A percentile compares a stretch with the other conserved stretches of the same genome.
Conservation (phyloP, 306 rosid genomes). For the Carpinus viminea region DNA sequence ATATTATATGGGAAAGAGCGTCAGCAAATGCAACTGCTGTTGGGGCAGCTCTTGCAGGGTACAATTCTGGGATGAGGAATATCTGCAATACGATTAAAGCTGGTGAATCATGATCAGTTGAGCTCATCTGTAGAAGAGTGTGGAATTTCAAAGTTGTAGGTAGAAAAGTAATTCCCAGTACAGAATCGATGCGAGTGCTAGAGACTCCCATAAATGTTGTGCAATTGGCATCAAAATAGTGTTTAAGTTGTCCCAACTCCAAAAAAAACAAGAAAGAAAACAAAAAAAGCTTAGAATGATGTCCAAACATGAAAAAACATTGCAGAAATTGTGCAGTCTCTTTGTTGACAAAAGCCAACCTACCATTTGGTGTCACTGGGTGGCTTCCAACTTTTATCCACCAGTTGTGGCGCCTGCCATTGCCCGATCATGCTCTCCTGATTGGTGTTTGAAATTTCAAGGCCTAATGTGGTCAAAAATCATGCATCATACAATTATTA, state of each 20-base stretch:
- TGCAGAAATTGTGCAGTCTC: neutral
- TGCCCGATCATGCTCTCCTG: neutral
- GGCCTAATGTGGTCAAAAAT: neutral
- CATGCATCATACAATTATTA: neutral
- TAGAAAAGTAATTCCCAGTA: neutral
- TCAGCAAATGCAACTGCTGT: neutral
- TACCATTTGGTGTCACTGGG: neutral
- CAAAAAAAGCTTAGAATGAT: neutral
- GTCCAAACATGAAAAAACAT: neutral
- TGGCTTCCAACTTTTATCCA: neutral
- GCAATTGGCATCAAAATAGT: neutral
- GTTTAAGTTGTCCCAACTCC: neutral
- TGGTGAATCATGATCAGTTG: neutral
- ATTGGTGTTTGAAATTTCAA: neutral
- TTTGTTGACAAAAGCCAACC: neutral
- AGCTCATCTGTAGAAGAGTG: no score
- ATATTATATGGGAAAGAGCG: neutral
- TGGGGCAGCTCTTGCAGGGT: neutral
- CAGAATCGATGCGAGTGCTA: neutral
- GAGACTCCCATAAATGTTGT: conserved; percentile 8
- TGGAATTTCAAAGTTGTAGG: conserved; percentile 7
- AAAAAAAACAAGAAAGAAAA: no score
- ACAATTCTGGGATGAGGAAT: neutral
- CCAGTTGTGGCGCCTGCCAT: neutral
- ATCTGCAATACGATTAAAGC: neutral